Percentiles rank a stretch among this genome's conserved stretches.
Conservation (phyloP, 106 monocot species). For the Dendrobium officinale region DNA sequence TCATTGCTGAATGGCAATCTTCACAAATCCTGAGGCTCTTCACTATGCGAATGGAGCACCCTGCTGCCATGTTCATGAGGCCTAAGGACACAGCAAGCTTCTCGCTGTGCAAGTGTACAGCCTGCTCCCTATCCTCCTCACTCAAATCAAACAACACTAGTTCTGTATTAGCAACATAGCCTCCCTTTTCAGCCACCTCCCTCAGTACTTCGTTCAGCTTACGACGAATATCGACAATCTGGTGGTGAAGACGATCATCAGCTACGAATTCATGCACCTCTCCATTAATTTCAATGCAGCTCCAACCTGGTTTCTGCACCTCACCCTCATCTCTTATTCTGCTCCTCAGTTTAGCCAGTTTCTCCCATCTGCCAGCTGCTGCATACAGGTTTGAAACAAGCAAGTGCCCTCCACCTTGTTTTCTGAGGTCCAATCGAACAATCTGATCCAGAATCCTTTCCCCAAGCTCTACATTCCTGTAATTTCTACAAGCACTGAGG, state of each 20-base stretch:
- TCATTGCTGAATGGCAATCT: conserved; percentile 21
- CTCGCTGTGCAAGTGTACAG: conserved; percentile 41
- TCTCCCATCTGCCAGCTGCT: conserved; percentile 28
- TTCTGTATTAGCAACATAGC: conserved; percentile 22
- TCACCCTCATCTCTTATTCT: conserved; percentile 9
- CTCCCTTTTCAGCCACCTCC: conserved; percentile 22
- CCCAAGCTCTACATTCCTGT: conserved; percentile 25
- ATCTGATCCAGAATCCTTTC: conserved; percentile 18
- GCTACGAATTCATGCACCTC: conserved; percentile 35
- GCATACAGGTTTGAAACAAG: conserved; percentile 43
- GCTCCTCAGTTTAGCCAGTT: conserved; percentile 14
- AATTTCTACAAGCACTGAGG: conserved; percentile 39
- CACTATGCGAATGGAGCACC: conserved; percentile 19
- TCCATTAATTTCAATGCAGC: conserved; percentile 41
- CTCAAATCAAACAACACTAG: conserved; percentile 37
- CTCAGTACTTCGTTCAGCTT: conserved; percentile 27
- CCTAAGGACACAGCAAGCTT: conserved; percentile 37
- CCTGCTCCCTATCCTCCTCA: conserved; percentile 43
- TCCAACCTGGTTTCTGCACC: conserved; percentile 25
- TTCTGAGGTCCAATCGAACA: conserved; percentile 8
- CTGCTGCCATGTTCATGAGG: conserved; percentile 15
- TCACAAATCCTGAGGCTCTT: conserved; percentile 29
- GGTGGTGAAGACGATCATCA: conserved; percentile 29
- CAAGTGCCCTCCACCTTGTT: conserved; percentile 21
- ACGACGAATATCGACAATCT: conserved; percentile 18